Base-by-base conservation (phyloP, 129 eudicot species). In the Helichrysum umbraculigerum region DNA sequence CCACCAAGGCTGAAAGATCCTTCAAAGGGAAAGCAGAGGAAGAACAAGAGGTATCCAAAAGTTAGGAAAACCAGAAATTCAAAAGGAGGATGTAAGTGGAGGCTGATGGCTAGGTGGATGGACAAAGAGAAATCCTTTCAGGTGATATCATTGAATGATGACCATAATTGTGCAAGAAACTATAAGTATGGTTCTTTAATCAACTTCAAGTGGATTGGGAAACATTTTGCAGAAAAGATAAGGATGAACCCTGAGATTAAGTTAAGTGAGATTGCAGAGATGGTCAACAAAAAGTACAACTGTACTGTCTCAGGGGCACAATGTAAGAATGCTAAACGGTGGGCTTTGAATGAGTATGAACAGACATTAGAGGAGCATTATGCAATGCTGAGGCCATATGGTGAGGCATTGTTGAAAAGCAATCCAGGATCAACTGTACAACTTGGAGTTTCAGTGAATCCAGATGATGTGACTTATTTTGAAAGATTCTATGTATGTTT, bases 401-500 rank as follows among this genome's bases (percentile, higher is more conserved):
- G 67, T 22, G 67, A 62, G 9, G 63, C 25, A 6, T 21, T 58
- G 8, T n/a, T 58, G 28, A 2, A 1, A 6, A 1, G 12, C 0
- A 62, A 62, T 15, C 67, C 19, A 9, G 37, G 20, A 5, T 62
- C 39, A 22, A 67, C 9, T 17, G 56, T 67, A 15, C 16, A 67
- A 37, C 30, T 67, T 4, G 72, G 72, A 39, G 72, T 67, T 7
- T 34, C 3, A 10, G 5, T 35, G 7, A 67, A 67, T 16, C 56
- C 52, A n/a, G 19, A 67, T 39, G 72, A 11, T 7, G 41, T 19
- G 22, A n/a, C 14, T 5, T 67, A 67, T 16, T 67, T 67, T 41
- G n/a, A 67, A 2, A 35, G 56, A 20, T 39, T 67, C 7, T 67
- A 67, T 67, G 56, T 67, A 7, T 67, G 72, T 50, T 65, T 65